Conservation (phyloP, 1,139 yeast genomes). For the Blastobotrys niveus region DNA sequence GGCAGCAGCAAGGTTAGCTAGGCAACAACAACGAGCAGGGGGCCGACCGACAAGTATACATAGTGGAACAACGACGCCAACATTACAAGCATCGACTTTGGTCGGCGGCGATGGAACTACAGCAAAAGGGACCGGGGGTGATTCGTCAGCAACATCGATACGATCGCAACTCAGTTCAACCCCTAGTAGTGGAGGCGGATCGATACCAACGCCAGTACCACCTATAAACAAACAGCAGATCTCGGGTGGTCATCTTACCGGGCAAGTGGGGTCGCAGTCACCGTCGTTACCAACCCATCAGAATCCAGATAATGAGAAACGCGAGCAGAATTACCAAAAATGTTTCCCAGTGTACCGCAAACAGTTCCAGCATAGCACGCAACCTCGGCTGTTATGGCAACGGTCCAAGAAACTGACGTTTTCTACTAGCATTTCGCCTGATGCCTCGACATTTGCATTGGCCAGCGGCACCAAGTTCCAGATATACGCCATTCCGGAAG, state of each 20-base stretch:
- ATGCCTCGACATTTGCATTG: slow-evolving; percentile 56
- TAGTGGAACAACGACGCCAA: too few species aligned
- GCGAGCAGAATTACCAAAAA: slow-evolving; percentile 47
- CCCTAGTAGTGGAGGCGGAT: background rate
- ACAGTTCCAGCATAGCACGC: slow-evolving; percentile 58
- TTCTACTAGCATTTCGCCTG: slow-evolving; percentile 61
- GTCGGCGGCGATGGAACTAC: background rate
- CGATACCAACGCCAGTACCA: background rate
- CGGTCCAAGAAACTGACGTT: slow-evolving; percentile 48
- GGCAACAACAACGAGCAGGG: too few species aligned
- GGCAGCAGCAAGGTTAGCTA: too few species aligned
- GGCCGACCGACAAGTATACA: too few species aligned
- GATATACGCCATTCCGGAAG: slow-evolving; percentile 49
- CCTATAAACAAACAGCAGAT: slow-evolving; percentile 1
- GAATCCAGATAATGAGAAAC: slow-evolving; percentile 23
- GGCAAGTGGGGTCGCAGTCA: slow-evolving; percentile 5
- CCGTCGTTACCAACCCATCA: slow-evolving; percentile 13
- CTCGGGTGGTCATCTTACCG: slow-evolving; percentile 7
- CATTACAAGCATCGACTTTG: too few species aligned
- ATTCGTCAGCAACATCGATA: slow-evolving; percentile 1
- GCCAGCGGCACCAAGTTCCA: slow-evolving; percentile 68
- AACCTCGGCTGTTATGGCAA: slow-evolving; percentile 46
- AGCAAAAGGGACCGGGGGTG: background rate
- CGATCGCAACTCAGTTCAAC: slow-evolving; percentile 1
- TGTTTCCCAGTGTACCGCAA: slow-evolving; percentile 82